A percentile compares a stretch with the other conserved stretches of the same genome.
phyloP scores from a whole-genome alignment of 257 asterid species.

The Coffea eugenioides region DNA sequence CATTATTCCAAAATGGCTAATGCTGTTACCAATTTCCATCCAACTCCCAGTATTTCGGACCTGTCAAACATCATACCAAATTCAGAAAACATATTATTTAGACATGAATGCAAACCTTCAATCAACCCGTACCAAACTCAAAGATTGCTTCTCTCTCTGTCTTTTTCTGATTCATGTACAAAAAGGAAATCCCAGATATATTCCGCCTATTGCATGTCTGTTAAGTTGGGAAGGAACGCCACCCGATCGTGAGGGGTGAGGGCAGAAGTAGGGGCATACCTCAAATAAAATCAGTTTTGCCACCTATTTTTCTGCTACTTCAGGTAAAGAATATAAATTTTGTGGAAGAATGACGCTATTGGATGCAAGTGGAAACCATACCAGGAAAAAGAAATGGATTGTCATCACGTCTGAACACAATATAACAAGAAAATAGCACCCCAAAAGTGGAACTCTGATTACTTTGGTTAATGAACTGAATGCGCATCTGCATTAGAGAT shows the following conservation, averaged over 20 bases:
- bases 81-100: not conserved
- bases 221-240: not conserved
- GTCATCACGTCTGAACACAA: slow-evolving; percentile 96
- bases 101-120: not conserved
- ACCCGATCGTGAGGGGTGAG: not conserved
- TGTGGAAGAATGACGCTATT: not conserved
- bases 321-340: too few species aligned
- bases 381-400: slow-evolving; percentile 97
- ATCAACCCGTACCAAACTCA: not conserved
- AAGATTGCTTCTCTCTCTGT: not conserved
- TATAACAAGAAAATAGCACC: slow-evolving; percentile 92
- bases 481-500: slow-evolving; percentile 61
- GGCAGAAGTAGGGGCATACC: not conserved
- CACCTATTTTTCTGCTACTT: too few species aligned
- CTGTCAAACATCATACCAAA: slow-evolving; percentile 34
- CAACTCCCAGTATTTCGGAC: slow-evolving; percentile 93
- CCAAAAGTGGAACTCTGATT: slow-evolving; percentile 67
- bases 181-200: too few species aligned
- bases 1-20: slow-evolving; percentile 97
- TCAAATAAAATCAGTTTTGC: too few species aligned
- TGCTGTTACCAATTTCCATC: slow-evolving; percentile 99
- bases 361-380: slow-evolving; percentile 19
- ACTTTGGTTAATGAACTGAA: slow-evolving; percentile 82
- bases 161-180: too few species aligned
- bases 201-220: too few species aligned